Evolutionary conservation across 2,329 filamentous ascomycete genomes (phyloP), one percentile per base, ranked within the genome.

Genomic region (Pyrenophora tritici-repentis): DNA sequence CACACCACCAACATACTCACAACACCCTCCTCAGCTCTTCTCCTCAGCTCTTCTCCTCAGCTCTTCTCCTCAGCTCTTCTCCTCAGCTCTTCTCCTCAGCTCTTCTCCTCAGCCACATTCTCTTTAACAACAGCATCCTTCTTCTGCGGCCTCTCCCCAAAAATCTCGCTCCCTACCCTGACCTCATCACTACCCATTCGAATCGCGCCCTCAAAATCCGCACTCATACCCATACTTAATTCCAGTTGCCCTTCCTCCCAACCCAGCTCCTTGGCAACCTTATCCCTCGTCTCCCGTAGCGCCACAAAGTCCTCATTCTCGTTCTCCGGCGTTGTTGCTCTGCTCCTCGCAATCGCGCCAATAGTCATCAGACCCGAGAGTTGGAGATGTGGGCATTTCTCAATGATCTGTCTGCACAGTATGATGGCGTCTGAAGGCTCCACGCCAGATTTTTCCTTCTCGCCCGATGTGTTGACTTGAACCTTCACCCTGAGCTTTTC

Each of bases 171-270:
- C 1, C 94, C 94, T 7, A 99, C 85, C 50, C 94, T 83, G 5
- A 99, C 92, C 79, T 97, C 91, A 62, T 85, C 82, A 75, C 92
- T 97, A 0, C 94, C 94, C 78, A 91, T 78, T 10, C 75, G 76
- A 67, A 97, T 87, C 0, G 94, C 94, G 6, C 87, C 89, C 78
- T 96, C 92, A 73, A 93, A 99, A 74, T 99, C 94, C 67, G 90
- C 86, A 71, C 91, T 97, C 94, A 99, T 99, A 6, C 93, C 93
- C 93, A 99, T 99, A 75, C 92, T 97, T 75, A 97, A 74, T 78
- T 97, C 91, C 64, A 97, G 71, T 54, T 81, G 80, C n/a, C 78
- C 75, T 13, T 79, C 71, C 13, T 78, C 70, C 34, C 85, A 61
- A 0, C 79, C 83, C 43, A 92, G 66, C 60, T 86, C 87, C 66